Conservation (phyloP, 495 filamentous ascomycete genomes). For the Annulohypoxylon maeteangense region DNA sequence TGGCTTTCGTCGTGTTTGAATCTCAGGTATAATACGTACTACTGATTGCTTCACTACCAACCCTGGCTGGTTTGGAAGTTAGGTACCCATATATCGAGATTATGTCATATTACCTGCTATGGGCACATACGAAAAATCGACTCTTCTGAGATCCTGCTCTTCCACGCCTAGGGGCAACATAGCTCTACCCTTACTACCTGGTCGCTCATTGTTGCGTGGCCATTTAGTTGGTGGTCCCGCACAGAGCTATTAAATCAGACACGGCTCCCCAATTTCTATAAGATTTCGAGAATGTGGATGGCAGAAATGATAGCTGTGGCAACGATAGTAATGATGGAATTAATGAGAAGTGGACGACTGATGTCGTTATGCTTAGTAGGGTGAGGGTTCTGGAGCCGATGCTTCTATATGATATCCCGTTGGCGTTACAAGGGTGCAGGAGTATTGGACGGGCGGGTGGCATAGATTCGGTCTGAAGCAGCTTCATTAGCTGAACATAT, state of each 20-base stretch:
- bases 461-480: conserved; percentile 10
- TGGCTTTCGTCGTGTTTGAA: conserved; percentile 3
- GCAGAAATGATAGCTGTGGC: no score
- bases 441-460: conserved; percentile 3
- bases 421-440: conserved; percentile 18
- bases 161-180: neutral
- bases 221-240: neutral
- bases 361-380: neutral
- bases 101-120: neutral
- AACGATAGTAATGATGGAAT: conserved; percentile 39
- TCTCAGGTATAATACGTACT: neutral
- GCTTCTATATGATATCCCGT: conserved; percentile 34
- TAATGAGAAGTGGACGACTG: conserved; percentile 13
- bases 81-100: neutral
- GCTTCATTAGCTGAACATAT: conserved; percentile 1
- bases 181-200: neutral
- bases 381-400: neutral
- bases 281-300: neutral
- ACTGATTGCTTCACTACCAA: neutral
- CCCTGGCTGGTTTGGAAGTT: neutral
- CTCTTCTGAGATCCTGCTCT: neutral
- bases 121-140: neutral
- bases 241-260: neutral
- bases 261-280: neutral
- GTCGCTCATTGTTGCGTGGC: neutral